Conservation (phyloP, 2,329 filamentous ascomycete genomes). For the Sporothrix curviconia region DNA sequence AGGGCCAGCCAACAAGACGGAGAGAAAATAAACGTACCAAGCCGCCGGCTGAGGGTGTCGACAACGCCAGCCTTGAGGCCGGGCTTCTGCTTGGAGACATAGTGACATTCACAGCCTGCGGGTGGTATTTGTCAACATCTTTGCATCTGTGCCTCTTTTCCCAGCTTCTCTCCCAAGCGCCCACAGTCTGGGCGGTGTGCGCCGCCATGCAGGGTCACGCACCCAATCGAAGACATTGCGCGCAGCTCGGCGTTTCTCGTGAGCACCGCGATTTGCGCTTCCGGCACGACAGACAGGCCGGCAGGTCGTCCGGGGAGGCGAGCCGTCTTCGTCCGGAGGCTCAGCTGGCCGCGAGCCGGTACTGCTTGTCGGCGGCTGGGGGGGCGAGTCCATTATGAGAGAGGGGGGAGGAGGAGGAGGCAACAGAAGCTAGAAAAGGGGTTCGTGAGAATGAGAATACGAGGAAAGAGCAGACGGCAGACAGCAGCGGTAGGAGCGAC, state of each 20-base stretch:
- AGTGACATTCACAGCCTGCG: slow-evolving; percentile 12
- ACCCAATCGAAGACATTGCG: slow-evolving; percentile 15
- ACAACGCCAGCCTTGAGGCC: slow-evolving; percentile 5
- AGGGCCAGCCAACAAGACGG: no score
- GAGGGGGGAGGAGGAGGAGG: background rate
- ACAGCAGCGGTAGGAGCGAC: background rate
- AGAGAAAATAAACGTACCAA: background rate
- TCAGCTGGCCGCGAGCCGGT: background rate
- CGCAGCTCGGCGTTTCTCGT: slow-evolving; percentile 16
- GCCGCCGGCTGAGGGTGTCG: slow-evolving; percentile 11
- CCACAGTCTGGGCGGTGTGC: no score
- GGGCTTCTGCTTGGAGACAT: slow-evolving; percentile 4
- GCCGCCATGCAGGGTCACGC: background rate
- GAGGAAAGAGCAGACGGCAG: background rate
- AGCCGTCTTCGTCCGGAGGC: slow-evolving; percentile 10
- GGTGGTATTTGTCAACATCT: no score
- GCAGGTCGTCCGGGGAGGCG: slow-evolving; percentile 13
- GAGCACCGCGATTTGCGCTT: slow-evolving; percentile 19
- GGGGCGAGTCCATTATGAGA: background rate
- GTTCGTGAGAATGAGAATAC: background rate
- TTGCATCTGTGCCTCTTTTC: no score
- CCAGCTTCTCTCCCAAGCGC: no score
- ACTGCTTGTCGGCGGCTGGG: background rate
- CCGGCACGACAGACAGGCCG: slow-evolving; percentile 15
- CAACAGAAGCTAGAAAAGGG: background rate